Evolutionary conservation across 352 stramenopile species (phyloP).

Genomic region (Thraustotheca clavata): DNA sequence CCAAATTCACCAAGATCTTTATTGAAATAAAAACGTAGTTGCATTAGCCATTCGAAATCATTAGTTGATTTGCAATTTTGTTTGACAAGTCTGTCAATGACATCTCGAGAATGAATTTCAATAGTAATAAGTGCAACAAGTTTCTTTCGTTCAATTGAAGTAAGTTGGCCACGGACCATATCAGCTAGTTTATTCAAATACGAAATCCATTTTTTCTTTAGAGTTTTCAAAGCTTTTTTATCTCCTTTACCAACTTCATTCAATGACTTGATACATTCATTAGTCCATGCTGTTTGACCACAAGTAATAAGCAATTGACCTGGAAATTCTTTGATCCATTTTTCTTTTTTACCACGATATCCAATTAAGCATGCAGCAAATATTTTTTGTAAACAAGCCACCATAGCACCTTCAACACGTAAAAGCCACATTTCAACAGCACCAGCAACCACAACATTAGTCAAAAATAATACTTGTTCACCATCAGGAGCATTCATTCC

Average conservation of each 20-base stretch:
- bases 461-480: conserved; percentile 76
- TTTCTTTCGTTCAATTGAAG: conserved; percentile 89
- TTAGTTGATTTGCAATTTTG: conserved; percentile 87
- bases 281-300: conserved; percentile 88
- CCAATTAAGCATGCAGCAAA: conserved; percentile 76
- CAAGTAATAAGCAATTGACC: conserved; percentile 91
- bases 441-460: conserved; percentile 82
- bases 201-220: conserved; percentile 93
- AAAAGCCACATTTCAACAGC: conserved; percentile 88
- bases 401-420: conserved; percentile 76
- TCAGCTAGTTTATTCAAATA: conserved; percentile 92
- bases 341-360: conserved; percentile 92
- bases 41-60: conserved; percentile 90
- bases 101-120: conserved; percentile 94
- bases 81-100: conserved; percentile 92
- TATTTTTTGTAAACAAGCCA: conserved; percentile 76
- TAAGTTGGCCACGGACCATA: conserved; percentile 87
- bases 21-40: conserved; percentile 82
- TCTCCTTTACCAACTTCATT: conserved; percentile 85
- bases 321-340: conserved; percentile 92
- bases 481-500: conserved; percentile 87
- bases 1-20: conserved; percentile 71
- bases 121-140: conserved; percentile 96
- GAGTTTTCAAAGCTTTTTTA: conserved; percentile 85
- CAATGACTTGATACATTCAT: conserved; percentile 90